Conservation (phyloP, 1,284 basidiomycete genomes). For the Heterobasidion occidentale region DNA sequence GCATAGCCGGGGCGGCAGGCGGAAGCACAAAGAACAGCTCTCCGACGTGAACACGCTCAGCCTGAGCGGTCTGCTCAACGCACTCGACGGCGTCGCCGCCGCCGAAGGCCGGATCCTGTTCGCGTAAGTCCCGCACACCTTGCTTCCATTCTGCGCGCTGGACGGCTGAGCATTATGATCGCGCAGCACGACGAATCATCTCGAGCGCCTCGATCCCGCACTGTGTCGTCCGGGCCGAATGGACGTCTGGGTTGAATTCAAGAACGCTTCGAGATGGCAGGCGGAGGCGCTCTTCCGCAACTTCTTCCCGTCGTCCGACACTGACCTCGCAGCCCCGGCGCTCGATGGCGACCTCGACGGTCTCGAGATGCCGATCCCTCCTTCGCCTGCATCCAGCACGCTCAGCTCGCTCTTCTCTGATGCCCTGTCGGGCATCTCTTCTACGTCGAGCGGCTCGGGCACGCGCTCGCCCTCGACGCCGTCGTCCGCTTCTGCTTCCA, state of each 20-base stretch:
- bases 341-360: constrained; percentile 32
- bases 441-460: constrained; percentile 14
- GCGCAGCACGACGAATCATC: constrained; percentile 69
- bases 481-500: constrained; percentile 20
- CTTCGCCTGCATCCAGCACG: constrained; percentile 22
- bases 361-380: constrained; percentile 34
- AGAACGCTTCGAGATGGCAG: constrained; percentile 75
- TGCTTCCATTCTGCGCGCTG: background rate
- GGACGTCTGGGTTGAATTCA: constrained; percentile 87
- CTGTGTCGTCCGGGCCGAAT: constrained; percentile 81
- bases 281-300: constrained; percentile 77
- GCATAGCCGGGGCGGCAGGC: constrained; percentile 28
- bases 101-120: constrained; percentile 78
- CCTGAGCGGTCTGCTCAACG: constrained; percentile 75
- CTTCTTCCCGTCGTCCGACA: constrained; percentile 74
- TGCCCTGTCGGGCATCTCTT: constrained; percentile 21
- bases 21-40: constrained; percentile 48
- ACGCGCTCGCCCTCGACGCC: constrained; percentile 16
- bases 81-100: constrained; percentile 81
- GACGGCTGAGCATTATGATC: constrained; percentile 3
- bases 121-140: constrained; percentile 42
- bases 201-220: constrained; percentile 78
- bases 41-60: constrained; percentile 76
- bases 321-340: constrained; percentile 30
- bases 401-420: constrained; percentile 20